Percentiles rank a stretch among this genome's conserved stretches.
Evolutionary conservation across 345 rosid species (phyloP).

Genomic region (Microcos paniculata): DNA sequence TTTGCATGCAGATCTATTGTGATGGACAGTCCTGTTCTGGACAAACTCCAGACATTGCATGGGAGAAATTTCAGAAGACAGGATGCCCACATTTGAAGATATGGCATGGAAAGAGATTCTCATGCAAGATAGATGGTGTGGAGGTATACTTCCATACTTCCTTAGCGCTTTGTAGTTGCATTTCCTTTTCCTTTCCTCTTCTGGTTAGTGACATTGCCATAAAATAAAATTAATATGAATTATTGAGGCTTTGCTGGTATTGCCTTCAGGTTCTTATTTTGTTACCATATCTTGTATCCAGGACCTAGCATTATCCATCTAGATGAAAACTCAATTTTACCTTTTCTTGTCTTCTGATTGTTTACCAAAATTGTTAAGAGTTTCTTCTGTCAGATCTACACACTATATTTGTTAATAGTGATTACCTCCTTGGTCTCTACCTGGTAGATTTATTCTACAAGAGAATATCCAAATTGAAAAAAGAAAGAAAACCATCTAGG

Average conservation of each 20-base stretch:
- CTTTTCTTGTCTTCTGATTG: slow-evolving; percentile 2
- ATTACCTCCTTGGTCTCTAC: neutral
- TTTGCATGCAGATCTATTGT: slow-evolving; percentile 55
- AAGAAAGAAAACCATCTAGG: neutral
- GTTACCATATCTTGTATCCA: neutral
- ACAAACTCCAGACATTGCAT: slow-evolving; percentile 76
- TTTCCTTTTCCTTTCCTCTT: neutral
- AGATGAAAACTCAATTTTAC: neutral
- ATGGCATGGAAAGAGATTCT: slow-evolving; percentile 79
- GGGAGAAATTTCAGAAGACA: slow-evolving; percentile 82
- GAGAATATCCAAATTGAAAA: neutral
- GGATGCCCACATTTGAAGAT: slow-evolving; percentile 47
- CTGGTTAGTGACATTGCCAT: neutral
- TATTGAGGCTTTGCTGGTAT: neutral
- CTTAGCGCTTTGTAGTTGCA: neutral
- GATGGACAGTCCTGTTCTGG: slow-evolving; percentile 66
- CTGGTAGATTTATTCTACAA: neutral
- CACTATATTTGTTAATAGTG: neutral
- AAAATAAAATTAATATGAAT: neutral
- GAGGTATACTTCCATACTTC: slow-evolving; percentile 51
- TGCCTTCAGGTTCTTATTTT: neutral
- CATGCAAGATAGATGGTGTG: slow-evolving; percentile 68
- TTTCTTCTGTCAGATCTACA: neutral
- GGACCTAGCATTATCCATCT: neutral
- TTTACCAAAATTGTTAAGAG: neutral